phyloP scores from a whole-genome alignment of 345 rosid species.

The Turritis glabra region DNA sequence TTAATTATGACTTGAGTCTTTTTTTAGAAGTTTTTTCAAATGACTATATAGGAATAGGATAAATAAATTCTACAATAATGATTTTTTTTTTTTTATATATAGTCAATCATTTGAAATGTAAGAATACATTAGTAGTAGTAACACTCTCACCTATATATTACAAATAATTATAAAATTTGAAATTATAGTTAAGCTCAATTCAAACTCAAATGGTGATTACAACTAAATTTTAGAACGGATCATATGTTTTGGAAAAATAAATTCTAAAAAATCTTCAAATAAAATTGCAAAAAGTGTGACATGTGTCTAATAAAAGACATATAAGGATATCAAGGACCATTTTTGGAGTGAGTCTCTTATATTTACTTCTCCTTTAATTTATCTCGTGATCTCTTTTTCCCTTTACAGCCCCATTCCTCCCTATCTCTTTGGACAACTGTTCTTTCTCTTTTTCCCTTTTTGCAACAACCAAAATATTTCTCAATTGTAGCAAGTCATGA shows the following conservation, averaged over 20 bases:
- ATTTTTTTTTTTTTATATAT: not conserved
- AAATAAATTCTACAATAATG: not conserved
- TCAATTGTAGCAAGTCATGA: not conserved
- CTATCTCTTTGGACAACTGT: slow-evolving; percentile 25
- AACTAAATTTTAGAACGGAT: no score
- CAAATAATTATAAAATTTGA: no score
- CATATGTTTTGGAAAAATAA: no score
- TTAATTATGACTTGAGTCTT: slow-evolving; percentile 8
- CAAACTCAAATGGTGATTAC: no score
- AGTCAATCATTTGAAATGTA: slow-evolving; percentile 5
- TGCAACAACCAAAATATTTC: not conserved
- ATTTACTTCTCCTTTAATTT: slow-evolving; percentile 18
- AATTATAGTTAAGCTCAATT: no score
- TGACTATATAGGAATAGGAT: not conserved
- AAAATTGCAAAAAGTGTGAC: not conserved
- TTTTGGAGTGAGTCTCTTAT: not conserved
- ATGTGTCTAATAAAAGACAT: slow-evolving; percentile 4
- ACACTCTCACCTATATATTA: not conserved
- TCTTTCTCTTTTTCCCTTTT: not conserved
- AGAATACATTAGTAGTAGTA: not conserved
- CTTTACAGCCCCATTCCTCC: slow-evolving; percentile 32
- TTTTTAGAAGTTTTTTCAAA: not conserved
- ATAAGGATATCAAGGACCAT: slow-evolving; percentile 4
- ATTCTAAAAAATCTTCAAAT: no score
- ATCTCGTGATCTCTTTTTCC: slow-evolving; percentile 32